Percentiles rank a stretch among this genome's conserved stretches.
Conservation (phyloP, 2,329 filamentous ascomycete genomes). For the Beauveria scarabaeidicola region DNA sequence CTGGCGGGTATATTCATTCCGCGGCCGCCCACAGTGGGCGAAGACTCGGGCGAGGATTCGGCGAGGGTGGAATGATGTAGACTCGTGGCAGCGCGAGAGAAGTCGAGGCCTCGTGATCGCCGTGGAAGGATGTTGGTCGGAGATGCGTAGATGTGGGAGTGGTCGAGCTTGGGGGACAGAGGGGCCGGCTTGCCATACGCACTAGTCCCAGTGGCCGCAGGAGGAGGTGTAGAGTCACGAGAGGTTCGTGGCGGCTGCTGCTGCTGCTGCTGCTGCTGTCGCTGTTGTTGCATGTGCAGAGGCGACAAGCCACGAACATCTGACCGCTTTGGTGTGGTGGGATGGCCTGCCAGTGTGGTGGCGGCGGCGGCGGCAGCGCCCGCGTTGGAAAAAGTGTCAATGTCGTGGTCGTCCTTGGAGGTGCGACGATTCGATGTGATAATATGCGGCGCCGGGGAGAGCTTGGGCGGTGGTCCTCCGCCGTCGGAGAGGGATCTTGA, state of each 20-base stretch:
- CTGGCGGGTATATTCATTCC: slow-evolving; percentile 55
- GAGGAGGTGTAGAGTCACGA: slow-evolving; percentile 29
- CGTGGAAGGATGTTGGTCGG: slow-evolving; percentile 82
- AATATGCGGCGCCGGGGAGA: slow-evolving; percentile 51
- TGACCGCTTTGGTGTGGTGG: slow-evolving; percentile 66
- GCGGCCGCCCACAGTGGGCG: slow-evolving; percentile 62
- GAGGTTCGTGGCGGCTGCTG: slow-evolving; percentile 7
- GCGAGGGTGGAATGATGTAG: slow-evolving; percentile 92
- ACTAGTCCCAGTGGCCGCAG: slow-evolving; percentile 22
- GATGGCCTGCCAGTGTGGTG: slow-evolving; percentile 29
- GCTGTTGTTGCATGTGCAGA: slow-evolving; percentile 22
- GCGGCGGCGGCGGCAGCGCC: neutral
- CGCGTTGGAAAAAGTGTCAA: slow-evolving; percentile 20
- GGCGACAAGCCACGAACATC: slow-evolving; percentile 53
- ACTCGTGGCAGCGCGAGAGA: slow-evolving; percentile 86
- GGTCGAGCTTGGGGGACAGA: slow-evolving; percentile 78
- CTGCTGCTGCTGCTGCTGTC: neutral
- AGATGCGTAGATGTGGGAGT: slow-evolving; percentile 76
- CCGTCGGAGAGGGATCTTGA: slow-evolving; percentile 59
- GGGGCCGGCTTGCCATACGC: slow-evolving; percentile 50
- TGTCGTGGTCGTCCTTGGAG: slow-evolving; percentile 59
- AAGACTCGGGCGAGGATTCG: slow-evolving; percentile 83
- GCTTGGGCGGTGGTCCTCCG: slow-evolving; percentile 43
- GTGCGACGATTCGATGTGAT: slow-evolving; percentile 44
- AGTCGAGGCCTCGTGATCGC: slow-evolving; percentile 83